Evolutionary conservation across 2,329 filamentous ascomycete species (phyloP).

Genomic region (Epichloe glyceriae): DNA sequence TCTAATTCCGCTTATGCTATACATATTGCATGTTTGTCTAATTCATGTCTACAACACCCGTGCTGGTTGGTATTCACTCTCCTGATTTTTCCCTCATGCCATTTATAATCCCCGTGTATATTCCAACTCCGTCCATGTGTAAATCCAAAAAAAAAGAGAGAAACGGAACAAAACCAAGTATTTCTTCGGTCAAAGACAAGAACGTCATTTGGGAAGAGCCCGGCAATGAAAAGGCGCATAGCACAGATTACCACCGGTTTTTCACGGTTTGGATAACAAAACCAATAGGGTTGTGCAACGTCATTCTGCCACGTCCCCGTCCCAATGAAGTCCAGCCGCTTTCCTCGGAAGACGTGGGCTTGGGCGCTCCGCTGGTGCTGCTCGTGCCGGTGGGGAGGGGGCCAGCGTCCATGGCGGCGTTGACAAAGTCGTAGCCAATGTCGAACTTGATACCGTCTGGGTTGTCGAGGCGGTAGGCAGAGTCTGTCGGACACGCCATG

Average conservation of each 20-base stretch:
- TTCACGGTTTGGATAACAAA: neutral
- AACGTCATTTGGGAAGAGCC: no score
- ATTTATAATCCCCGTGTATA: neutral
- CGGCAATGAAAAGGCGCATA: no score
- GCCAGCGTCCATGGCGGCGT: constrained; percentile 8
- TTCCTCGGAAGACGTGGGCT: constrained; percentile 1
- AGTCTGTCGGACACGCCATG: constrained; percentile 1
- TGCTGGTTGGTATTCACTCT: neutral
- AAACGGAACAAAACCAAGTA: neutral
- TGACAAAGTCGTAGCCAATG: constrained; percentile 12
- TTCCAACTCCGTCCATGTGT: neutral
- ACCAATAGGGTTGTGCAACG: constrained; percentile 2
- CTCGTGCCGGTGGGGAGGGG: neutral
- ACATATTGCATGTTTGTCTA: neutral
- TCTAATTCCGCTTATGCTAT: neutral
- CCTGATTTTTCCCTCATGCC: neutral
- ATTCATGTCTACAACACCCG: neutral
- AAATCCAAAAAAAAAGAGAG: neutral
- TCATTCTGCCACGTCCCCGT: neutral
- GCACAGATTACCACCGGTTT: neutral
- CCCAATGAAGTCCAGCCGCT: neutral
- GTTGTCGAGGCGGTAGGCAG: constrained; percentile 8
- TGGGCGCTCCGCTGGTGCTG: neutral
- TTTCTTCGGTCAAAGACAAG: no score
- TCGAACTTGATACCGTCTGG: constrained; percentile 12